A percentile compares a stretch with the other conserved stretches of the same genome.
Evolutionary conservation across 164 flowering plant genomes (phyloP).

Genomic region (Buxus sempervirens): DNA sequence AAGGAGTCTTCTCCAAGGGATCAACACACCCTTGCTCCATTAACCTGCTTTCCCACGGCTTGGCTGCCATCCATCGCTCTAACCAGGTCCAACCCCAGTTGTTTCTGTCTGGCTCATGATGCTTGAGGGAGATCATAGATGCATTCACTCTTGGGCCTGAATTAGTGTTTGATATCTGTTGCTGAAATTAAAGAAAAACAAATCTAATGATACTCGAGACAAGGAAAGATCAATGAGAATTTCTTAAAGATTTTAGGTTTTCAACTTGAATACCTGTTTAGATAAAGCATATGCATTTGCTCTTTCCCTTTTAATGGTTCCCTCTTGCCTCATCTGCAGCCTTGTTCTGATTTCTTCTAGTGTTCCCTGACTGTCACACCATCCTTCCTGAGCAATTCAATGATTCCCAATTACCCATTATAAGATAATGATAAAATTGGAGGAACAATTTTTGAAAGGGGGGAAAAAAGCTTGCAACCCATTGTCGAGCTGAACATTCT

Average conservation of each 20-base stretch:
- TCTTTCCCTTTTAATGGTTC: constrained; percentile 86
- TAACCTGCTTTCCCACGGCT: constrained; percentile 91
- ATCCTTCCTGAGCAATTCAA: constrained; percentile 51
- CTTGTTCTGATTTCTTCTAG: constrained; percentile 56
- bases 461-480: background rate
- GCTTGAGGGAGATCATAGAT: constrained; percentile 32
- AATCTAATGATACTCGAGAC: background rate
- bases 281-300: constrained; percentile 62
- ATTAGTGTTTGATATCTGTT: constrained; percentile 52
- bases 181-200: constrained; percentile 40
- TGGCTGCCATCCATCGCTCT: constrained; percentile 98
- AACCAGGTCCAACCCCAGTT: constrained; percentile 98
- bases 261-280: constrained; percentile 50
- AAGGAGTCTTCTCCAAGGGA: constrained; percentile 42
- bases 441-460: too few relatives aligned
- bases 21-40: constrained; percentile 57
- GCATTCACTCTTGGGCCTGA: constrained; percentile 27
- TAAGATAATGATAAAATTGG: background rate
- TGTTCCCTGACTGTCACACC: constrained; percentile 86
- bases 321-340: constrained; percentile 76
- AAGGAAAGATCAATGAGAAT: background rate
- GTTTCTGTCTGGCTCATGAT: constrained; percentile 53
- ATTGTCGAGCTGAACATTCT: background rate
- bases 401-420: background rate
- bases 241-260: background rate